Evolutionary conservation across 1,284 basidiomycete genomes (phyloP), one percentile per base, ranked within the genome.

Genomic region (Moniliophthora roreri): DNA sequence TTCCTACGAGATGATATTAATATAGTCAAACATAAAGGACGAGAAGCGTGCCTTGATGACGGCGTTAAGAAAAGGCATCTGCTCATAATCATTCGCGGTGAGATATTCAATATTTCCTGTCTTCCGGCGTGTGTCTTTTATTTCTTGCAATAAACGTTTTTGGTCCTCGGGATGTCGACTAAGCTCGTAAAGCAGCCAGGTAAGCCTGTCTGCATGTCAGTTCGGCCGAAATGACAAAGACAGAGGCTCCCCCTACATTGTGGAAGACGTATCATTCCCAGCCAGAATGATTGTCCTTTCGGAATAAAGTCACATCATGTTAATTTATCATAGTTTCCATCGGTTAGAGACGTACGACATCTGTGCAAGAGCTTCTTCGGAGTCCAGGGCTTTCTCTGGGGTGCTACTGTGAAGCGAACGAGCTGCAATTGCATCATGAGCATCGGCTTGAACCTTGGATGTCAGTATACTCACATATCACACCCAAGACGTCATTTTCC

Each of bases 51-150:
- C 63, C 57, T 65, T 65, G 23, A 66, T 57, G 2, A 58, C 51
- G 1, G 63, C 63, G 4, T 56, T 57, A 23, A 63, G 40, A 21
- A 44, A 60, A 5, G 51, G 57, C 65, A 71, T 64, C 1, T 52
- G 56, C 44, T 71, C 66, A 9, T 67, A 59, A 50, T 71, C 69
- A 11, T 61, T 59, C 3, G 62, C 53, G 36, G 58, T 58, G 40
- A 67, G 60, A 9, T 63, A 64, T 1, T 21, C 42, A 5, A 34
- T 46, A 20, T 46, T 46, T 16, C 54, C 52, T 9, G 36, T 50
- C 23, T 36, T 28, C 18, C 37, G 18, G 6, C 54, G 52, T 28
- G 53, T 18, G 11, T 60, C 63, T 4, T 59, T 62, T 8, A 68
- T 63, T 38, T 70, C 68, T 9, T 59, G 51, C 15, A 63, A 63